These are phyloP conservation scores for Wickerhamiella pararugosa DNA, from an alignment of 1,139 yeast genomes.

Conservation along the genomic window DNA sequence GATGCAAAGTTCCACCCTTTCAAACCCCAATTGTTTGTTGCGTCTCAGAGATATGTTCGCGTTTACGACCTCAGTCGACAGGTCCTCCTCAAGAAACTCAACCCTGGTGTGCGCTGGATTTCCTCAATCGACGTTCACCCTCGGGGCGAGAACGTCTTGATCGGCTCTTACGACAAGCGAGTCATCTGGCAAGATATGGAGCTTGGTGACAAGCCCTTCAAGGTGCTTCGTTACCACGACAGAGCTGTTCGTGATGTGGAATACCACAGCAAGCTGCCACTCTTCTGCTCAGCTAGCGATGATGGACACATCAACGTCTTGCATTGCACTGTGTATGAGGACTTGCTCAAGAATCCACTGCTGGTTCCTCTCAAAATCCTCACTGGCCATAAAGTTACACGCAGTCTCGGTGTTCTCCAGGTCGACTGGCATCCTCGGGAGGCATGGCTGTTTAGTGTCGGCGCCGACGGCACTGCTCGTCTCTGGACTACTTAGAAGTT, in stretches of 20 bases:
- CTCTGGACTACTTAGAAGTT: conserved; percentile 73
- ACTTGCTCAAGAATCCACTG: conserved; percentile 86
- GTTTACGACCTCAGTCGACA: conserved; percentile 85
- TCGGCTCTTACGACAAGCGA: conserved; percentile 87
- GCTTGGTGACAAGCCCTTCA: conserved; percentile 77
- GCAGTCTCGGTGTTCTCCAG: conserved; percentile 79
- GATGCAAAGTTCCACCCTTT: conserved; percentile 96
- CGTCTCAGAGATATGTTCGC: conserved; percentile 83
- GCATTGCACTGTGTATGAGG: conserved; percentile 96
- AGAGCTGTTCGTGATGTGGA: conserved; percentile 82
- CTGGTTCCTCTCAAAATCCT: conserved; percentile 91
- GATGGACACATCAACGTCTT: conserved; percentile 88
- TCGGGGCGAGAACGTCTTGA: conserved; percentile 84
- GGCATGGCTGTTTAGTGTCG: conserved; percentile 97
- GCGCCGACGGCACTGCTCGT: conserved; percentile 94
- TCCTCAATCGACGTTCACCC: conserved; percentile 89
- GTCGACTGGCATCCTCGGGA: conserved; percentile 95
- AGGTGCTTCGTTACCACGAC: conserved; percentile 86
- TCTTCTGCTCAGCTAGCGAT: conserved; percentile 93
- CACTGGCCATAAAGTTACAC: conserved; percentile 74
- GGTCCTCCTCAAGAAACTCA: conserved; percentile 60
- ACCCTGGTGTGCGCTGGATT: conserved; percentile 95
- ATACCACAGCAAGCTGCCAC: conserved; percentile 79
- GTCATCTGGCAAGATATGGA: conserved; percentile 97
- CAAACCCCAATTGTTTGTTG: conserved; percentile 85